phyloP scores from a whole-genome alignment of 2,329 filamentous ascomycete genomes.

The Knoxdaviesia capensis region DNA sequence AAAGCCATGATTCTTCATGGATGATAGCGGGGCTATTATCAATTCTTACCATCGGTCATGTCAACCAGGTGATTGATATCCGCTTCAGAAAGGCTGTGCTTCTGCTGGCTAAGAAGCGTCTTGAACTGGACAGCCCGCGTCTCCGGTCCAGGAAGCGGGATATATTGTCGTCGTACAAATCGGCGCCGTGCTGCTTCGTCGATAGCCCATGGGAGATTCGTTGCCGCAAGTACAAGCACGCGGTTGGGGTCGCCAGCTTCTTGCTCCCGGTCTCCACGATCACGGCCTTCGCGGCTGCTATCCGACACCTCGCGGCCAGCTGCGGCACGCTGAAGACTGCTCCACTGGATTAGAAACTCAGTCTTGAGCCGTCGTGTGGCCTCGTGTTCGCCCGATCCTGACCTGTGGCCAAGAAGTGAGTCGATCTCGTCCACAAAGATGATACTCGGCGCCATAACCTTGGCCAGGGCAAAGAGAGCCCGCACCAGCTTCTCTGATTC shows the following conservation, averaged over 20 bases:
- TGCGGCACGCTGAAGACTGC: slow-evolving; percentile 76
- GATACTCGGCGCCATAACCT: slow-evolving; percentile 75
- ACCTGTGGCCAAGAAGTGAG: slow-evolving; percentile 68
- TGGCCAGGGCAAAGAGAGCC: slow-evolving; percentile 78
- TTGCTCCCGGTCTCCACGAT: slow-evolving; percentile 26
- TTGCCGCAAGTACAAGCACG: slow-evolving; percentile 84
- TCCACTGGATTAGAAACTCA: slow-evolving; percentile 96
- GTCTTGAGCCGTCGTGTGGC: slow-evolving; percentile 89
- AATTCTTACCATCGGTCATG: slow-evolving; percentile 57
- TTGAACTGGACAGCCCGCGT: slow-evolving; percentile 64
- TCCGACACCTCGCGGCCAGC: slow-evolving; percentile 30
- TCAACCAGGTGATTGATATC: slow-evolving; percentile 59
- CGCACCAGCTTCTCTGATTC: slow-evolving; percentile 93
- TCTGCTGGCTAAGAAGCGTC: slow-evolving; percentile 69
- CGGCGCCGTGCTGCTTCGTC: slow-evolving; percentile 82
- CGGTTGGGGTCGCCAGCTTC: slow-evolving; percentile 54
- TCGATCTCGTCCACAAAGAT: slow-evolving; percentile 99
- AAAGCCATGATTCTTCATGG: neutral
- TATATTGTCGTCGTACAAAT: slow-evolving; percentile 89
- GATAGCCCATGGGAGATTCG: slow-evolving; percentile 93
- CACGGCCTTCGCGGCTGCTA: too few species aligned
- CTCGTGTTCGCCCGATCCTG: slow-evolving; percentile 74
- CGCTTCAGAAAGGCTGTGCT: slow-evolving; percentile 50
- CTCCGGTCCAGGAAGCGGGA: slow-evolving; percentile 70
- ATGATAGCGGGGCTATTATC: neutral